Percentiles rank a stretch among this genome's conserved stretches.
Evolutionary conservation across 257 asterid species (phyloP).

Genomic region (Leonotis leonurus): DNA sequence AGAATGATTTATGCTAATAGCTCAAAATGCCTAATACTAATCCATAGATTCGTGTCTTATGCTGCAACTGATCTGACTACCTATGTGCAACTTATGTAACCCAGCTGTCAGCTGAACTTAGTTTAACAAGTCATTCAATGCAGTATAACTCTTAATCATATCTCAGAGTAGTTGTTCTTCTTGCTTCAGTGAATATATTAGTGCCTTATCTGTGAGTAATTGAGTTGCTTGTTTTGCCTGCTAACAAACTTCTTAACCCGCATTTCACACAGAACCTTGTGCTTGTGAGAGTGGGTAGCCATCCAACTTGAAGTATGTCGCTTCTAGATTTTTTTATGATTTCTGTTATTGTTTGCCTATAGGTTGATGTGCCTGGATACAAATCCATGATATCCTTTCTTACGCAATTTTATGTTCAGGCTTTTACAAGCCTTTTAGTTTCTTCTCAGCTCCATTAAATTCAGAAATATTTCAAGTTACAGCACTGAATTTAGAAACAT

Average conservation of each 20-base stretch:
- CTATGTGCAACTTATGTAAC: conserved; percentile 13
- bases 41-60: conserved; percentile 19
- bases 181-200: not conserved
- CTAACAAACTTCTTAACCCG: conserved; percentile 17
- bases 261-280: conserved; percentile 8
- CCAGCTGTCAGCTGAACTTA: conserved; percentile 12
- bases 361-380: conserved; percentile 2
- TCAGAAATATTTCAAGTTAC: not conserved
- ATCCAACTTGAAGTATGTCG: conserved; percentile 2
- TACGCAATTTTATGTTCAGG: conserved; percentile 3
- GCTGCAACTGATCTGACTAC: conserved; percentile 21
- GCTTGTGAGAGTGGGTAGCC: conserved; percentile 13
- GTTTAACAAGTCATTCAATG: conserved; percentile 14
- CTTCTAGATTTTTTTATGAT: conserved; percentile 3
- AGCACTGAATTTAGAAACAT: not conserved
- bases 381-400: conserved; percentile 1
- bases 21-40: conserved; percentile 10
- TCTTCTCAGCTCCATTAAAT: conserved; percentile 8
- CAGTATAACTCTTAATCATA: conserved; percentile 15
- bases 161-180: conserved; percentile 2
- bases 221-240: conserved; percentile 14
- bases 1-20: conserved; percentile 29
- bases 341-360: conserved; percentile 11
- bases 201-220: conserved; percentile 1
- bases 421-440: conserved; percentile 7